Evolutionary conservation across 768 basidiomycete genomes (phyloP).

Genomic region (Lactarius hatsudake): DNA sequence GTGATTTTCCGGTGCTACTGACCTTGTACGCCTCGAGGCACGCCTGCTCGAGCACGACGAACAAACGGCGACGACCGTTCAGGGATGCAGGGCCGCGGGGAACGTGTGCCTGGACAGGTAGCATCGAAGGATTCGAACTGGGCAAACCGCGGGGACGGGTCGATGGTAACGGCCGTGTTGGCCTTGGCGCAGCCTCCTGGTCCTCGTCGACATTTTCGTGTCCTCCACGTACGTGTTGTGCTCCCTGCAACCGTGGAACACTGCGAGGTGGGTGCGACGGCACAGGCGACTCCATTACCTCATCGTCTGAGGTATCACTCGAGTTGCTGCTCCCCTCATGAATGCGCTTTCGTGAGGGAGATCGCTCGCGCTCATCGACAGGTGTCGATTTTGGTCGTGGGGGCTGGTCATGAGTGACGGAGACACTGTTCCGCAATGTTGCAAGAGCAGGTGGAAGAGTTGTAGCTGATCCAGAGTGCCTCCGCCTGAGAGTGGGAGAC

Average conservation of each 20-base stretch:
- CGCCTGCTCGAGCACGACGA: constrained; percentile 89
- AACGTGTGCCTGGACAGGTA: constrained; percentile 82
- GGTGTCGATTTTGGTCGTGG: constrained; percentile 77
- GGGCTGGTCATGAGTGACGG: constrained; percentile 43
- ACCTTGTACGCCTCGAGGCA: constrained; percentile 95
- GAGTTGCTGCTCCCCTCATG: constrained; percentile 22
- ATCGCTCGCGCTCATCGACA: constrained; percentile 51
- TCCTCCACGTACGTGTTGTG: constrained; percentile 4
- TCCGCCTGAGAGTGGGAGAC: constrained; percentile 41
- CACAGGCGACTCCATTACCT: constrained; percentile 46
- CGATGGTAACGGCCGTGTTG: constrained; percentile 34
- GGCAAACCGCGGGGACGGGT: constrained; percentile 41
- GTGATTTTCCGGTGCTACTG: constrained; percentile 54
- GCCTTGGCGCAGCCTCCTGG: constrained; percentile 47
- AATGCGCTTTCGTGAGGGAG: constrained; percentile 43
- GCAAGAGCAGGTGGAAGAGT: constrained; percentile 34
- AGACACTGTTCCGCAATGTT: constrained; percentile 29
- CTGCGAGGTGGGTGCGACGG: background rate
- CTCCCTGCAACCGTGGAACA: background rate
- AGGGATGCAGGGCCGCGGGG: constrained; percentile 51
- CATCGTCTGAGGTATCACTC: constrained; percentile 33
- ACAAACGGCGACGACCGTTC: constrained; percentile 61
- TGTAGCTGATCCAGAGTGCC: constrained; percentile 58
- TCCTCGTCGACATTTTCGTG: constrained; percentile 40
- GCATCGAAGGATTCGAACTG: constrained; percentile 67